A percentile compares a stretch with the other conserved stretches of the same genome.
These are phyloP conservation scores for Cyclospora cayetanensis DNA, from an alignment of 169 alveolate genomes.

Conservation along the genomic window DNA sequence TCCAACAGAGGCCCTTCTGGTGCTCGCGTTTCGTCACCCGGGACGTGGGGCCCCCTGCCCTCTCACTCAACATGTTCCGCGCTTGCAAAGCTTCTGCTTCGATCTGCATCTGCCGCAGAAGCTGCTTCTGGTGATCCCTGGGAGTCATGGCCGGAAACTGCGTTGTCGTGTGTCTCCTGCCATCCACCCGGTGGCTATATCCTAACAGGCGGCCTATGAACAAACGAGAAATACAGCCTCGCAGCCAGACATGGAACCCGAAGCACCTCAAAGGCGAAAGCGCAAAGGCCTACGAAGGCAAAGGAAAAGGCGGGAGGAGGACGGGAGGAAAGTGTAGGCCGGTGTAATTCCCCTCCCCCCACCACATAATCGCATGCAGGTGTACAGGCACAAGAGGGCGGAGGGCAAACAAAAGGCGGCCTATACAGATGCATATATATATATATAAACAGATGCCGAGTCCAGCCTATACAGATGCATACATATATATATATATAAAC, in stretches of 20 bases:
- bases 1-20: background rate
- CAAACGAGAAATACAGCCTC: background rate
- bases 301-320: no score
- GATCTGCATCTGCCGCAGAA: background rate
- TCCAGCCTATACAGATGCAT: no score
- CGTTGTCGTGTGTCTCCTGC: no score
- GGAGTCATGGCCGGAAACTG: background rate
- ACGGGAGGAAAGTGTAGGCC: no score
- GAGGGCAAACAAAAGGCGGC: background rate
- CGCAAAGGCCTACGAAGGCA: no score
- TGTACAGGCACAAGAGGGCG: background rate
- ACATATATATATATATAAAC: background rate
- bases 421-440: background rate
- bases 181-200: background rate
- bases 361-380: background rate
- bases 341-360: no score
- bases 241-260: no score
- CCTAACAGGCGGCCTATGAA: background rate
- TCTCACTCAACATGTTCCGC: background rate
- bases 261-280: no score
- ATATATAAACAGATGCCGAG: background rate
- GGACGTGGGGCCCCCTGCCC: background rate
- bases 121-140: background rate
- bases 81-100: background rate
- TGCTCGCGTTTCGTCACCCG: no score